Conservation (phyloP, 768 basidiomycete species). For the Lyophyllum atratum region DNA sequence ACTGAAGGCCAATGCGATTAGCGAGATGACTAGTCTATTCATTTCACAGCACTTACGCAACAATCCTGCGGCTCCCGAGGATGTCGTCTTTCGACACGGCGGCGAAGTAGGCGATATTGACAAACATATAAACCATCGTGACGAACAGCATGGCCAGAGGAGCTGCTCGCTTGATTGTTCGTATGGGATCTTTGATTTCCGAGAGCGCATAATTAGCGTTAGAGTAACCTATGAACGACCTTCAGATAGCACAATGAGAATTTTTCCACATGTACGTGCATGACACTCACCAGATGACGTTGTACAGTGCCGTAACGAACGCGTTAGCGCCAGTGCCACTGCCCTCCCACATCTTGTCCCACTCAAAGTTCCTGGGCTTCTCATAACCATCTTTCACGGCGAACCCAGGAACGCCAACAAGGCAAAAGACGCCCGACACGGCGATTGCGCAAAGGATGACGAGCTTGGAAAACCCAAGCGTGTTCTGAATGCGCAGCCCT, state of each 20-base stretch:
- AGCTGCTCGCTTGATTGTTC: constrained; percentile 70
- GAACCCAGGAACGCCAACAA: constrained; percentile 52
- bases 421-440: constrained; percentile 52
- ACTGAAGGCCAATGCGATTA: constrained; percentile 28
- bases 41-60: constrained; percentile 54
- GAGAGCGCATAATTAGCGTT: constrained; percentile 77
- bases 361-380: constrained; percentile 56
- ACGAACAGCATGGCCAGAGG: constrained; percentile 65
- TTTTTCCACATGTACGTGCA: neutral
- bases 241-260: constrained; percentile 20
- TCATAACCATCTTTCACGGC: constrained; percentile 51
- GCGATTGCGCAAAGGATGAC: constrained; percentile 52
- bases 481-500: constrained; percentile 66
- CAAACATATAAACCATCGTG: constrained; percentile 59
- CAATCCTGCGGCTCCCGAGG: constrained; percentile 58
- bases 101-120: constrained; percentile 75
- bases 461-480: constrained; percentile 64
- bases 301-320: constrained; percentile 65
- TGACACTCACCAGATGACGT: constrained; percentile 61
- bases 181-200: constrained; percentile 68
- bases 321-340: constrained; percentile 56
- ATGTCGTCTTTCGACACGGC: constrained; percentile 75
- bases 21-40: neutral
- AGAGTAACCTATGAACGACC: constrained; percentile 74
- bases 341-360: constrained; percentile 67